phyloP scores from a whole-genome alignment of 257 asterid genomes.

The Nicotiana attenuata region DNA sequence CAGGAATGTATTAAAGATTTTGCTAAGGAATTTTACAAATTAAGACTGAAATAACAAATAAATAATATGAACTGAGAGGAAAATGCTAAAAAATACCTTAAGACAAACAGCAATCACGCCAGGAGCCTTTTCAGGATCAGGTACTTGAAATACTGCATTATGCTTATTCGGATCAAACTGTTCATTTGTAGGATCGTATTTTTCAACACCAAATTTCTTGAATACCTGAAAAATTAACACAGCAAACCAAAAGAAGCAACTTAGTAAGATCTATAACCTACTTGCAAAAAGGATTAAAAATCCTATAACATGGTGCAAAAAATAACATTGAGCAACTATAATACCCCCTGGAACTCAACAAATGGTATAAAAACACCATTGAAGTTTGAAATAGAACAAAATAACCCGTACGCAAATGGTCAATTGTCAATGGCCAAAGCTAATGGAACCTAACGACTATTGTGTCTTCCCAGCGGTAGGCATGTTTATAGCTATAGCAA shows the following conservation, averaged over 20 bases:
- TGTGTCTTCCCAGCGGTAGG: neutral
- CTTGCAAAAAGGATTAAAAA: neutral
- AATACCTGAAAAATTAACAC: constrained; percentile 46
- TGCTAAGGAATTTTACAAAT: neutral
- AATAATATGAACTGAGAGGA: neutral
- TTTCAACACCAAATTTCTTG: constrained; percentile 73
- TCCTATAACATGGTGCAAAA: neutral
- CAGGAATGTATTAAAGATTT: neutral
- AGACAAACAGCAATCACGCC: constrained; percentile 73
- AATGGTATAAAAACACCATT: neutral
- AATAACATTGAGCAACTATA: neutral
- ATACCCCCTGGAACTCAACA: neutral
- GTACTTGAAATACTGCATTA: constrained; percentile 87
- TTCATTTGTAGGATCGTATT: constrained; percentile 56
- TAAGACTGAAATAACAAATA: neutral
- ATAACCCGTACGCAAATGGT: neutral
- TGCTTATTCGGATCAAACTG: constrained; percentile 95
- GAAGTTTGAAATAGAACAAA: neutral
- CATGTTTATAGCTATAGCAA: neutral
- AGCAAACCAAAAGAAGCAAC: neutral
- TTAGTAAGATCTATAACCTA: neutral
- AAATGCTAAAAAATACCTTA: constrained; percentile 45
- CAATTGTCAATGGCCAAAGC: neutral
- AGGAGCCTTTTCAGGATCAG: constrained; percentile 84
- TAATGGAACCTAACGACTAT: neutral